A percentile compares a stretch with the other conserved stretches of the same genome.
Conservation (phyloP, 2,329 filamentous ascomycete genomes). For the Verticillium longisporum region DNA sequence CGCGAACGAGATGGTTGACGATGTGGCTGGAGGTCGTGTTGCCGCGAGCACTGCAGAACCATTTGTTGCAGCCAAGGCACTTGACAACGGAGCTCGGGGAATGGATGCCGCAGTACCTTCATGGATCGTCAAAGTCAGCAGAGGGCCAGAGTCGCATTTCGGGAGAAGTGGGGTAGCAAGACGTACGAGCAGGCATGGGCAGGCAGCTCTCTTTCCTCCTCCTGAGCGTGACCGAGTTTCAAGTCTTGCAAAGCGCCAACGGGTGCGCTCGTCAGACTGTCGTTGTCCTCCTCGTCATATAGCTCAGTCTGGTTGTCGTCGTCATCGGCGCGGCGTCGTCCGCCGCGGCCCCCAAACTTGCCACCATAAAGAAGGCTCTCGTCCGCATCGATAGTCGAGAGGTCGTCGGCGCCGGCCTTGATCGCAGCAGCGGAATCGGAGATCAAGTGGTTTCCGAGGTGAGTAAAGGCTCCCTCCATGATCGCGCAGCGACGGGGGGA, state of each 20-base stretch:
- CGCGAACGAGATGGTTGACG: slow-evolving; percentile 94
- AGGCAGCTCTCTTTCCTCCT: slow-evolving; percentile 87
- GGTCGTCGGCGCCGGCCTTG: slow-evolving; percentile 74
- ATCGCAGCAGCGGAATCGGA: slow-evolving; percentile 81
- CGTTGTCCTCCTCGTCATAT: slow-evolving; percentile 75
- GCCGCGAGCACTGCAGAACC: slow-evolving; percentile 97
- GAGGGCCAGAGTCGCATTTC: neutral
- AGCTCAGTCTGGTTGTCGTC: slow-evolving; percentile 84
- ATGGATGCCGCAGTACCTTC: slow-evolving; percentile 93
- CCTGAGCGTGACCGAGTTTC: slow-evolving; percentile 44
- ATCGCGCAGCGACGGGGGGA: slow-evolving; percentile 14
- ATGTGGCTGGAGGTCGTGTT: slow-evolving; percentile 97
- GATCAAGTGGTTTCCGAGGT: slow-evolving; percentile 80
- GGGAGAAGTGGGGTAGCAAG: slow-evolving; percentile 1
- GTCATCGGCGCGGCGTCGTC: slow-evolving; percentile 70
- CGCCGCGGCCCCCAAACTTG: slow-evolving; percentile 53
- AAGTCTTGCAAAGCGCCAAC: slow-evolving; percentile 67
- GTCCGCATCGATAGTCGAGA: slow-evolving; percentile 66
- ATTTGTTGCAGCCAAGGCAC: slow-evolving; percentile 91
- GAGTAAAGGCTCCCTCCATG: slow-evolving; percentile 86
- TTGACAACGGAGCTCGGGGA: slow-evolving; percentile 93
- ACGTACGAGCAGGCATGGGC: slow-evolving; percentile 93
- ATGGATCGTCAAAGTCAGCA: neutral
- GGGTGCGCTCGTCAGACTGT: slow-evolving; percentile 71
- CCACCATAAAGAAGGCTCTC: slow-evolving; percentile 70